Evolutionary conservation across 1,284 basidiomycete genomes (phyloP), one percentile per base, ranked within the genome.

Genomic region (Boletus coffeatus): DNA sequence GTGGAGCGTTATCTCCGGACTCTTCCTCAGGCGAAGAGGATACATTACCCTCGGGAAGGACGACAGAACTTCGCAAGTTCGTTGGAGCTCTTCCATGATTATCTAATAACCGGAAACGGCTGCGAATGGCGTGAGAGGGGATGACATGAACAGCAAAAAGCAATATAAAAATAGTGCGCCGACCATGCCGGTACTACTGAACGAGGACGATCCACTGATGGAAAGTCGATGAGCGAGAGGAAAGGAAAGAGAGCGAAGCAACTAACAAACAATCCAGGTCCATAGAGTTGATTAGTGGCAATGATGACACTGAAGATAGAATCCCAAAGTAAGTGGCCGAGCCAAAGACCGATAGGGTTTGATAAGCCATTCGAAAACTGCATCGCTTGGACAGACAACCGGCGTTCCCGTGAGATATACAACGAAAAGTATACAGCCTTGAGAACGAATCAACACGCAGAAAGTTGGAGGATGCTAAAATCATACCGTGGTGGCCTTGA

Each of bases 291-390:
- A 63, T 82, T 77, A 0, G 84, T 80, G 4, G 88, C 79, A 16
- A 83, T 73, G 39, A 88, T 71, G 16, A 87, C 62, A 2, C 84
- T 80, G 67, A 83, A 82, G 4, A 89, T 81, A 1, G 85, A 78
- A 70, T 93, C 92, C 73, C 89, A 91, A 67, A 89, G 76, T 6
- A 92, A 78, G 73, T 93, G 91, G 0, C 91, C 91, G 2, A 92
- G 77, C 90, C 91, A 93, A 29, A 93, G 78, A 0, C 88, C 89
- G 36, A 84, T 73, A 5, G 91, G 89, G 61, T 89, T 79, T 5
- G 86, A 81, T 37, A 92, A 77, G 1, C 91, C 91, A 70, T 93
- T 93, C 39, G 88, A 90, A 34, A 89, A 76, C 65, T 89, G 87
- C 88, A 90, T 93, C 5, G 88, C 89, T 74, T 87, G 90, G 2